A percentile compares a stretch with the other conserved stretches of the same genome.
phyloP scores from a whole-genome alignment of 2,329 filamentous ascomycete species.

The Alternaria triticina region DNA sequence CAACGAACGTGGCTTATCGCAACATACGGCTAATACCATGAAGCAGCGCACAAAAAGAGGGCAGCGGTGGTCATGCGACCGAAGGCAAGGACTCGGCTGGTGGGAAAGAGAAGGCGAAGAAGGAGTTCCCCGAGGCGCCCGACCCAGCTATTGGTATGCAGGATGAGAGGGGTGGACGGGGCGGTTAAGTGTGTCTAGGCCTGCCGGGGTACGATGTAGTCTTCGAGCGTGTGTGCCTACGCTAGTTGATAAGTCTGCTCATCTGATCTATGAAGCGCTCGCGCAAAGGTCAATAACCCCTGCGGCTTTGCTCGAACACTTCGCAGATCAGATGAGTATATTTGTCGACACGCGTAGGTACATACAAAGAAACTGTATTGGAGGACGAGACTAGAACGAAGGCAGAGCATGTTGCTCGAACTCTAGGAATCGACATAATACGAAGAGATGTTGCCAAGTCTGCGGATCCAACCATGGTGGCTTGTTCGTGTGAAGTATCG shows the following conservation, averaged over 20 bases:
- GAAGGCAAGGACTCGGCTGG: slow-evolving; percentile 47
- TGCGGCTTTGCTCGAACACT: neutral
- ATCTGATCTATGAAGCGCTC: neutral
- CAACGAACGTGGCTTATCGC: neutral
- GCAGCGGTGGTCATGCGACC: slow-evolving; percentile 51
- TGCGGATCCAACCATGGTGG: neutral
- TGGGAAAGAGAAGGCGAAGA: slow-evolving; percentile 51
- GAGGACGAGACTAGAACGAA: neutral
- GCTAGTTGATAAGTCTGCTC: neutral
- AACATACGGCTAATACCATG: slow-evolving; percentile 4
- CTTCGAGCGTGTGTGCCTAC: neutral
- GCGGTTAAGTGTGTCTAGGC: slow-evolving; percentile 31
- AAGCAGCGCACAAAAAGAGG: slow-evolving; percentile 32
- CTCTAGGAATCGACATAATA: neutral
- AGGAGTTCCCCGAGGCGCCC: slow-evolving; percentile 56
- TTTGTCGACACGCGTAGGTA: neutral
- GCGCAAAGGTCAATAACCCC: neutral
- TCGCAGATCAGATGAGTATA: neutral
- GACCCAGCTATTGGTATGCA: slow-evolving; percentile 58
- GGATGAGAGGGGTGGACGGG: slow-evolving; percentile 57
- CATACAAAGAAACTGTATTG: neutral
- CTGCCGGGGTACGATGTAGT: neutral
- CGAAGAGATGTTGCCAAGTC: neutral
- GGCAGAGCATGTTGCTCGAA: neutral
- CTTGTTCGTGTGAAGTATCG: neutral